These are phyloP conservation scores for Zea luxurians DNA, from an alignment of 176 grass and related monocot genomes.

Conservation along the genomic window DNA sequence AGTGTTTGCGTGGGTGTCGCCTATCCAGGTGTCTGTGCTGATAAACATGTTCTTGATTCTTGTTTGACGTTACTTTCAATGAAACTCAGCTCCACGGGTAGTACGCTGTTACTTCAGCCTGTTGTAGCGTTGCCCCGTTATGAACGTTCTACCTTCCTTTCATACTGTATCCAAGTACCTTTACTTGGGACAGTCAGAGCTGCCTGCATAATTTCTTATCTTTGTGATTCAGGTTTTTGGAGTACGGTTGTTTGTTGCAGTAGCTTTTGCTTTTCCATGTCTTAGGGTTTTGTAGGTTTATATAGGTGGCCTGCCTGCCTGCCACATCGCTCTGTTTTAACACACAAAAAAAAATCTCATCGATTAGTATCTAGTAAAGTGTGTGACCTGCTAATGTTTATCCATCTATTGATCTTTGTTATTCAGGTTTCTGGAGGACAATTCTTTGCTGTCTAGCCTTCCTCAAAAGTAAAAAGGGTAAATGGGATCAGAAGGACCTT, in stretches of 20 bases:
- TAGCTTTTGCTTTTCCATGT: background rate
- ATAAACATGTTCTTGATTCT: background rate
- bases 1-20: background rate
- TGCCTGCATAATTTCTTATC: background rate
- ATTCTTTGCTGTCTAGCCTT: background rate
- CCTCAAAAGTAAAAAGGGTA: conserved; percentile 24
- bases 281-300: conserved; percentile 27
- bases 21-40: background rate
- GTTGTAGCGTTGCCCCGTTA: background rate
- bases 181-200: conserved; percentile 15
- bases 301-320: background rate
- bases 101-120: conserved; percentile 4
- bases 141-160: background rate
- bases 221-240: conserved; percentile 3
- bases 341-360: background rate
- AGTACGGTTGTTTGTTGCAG: background rate
- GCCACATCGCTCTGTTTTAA: background rate
- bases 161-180: conserved; percentile 7
- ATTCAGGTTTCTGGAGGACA: conserved; percentile 32
- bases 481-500: conserved; percentile 98
- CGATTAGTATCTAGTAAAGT: conserved; percentile 14
- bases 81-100: background rate
- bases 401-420: background rate
- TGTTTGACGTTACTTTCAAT: conserved; percentile 4
- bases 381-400: conserved; percentile 30